A percentile compares a stretch with the other conserved stretches of the same genome.
These are phyloP conservation scores for Yamadazyma dushanensis DNA, from an alignment of 1,139 yeast species.

Conservation along the genomic window DNA sequence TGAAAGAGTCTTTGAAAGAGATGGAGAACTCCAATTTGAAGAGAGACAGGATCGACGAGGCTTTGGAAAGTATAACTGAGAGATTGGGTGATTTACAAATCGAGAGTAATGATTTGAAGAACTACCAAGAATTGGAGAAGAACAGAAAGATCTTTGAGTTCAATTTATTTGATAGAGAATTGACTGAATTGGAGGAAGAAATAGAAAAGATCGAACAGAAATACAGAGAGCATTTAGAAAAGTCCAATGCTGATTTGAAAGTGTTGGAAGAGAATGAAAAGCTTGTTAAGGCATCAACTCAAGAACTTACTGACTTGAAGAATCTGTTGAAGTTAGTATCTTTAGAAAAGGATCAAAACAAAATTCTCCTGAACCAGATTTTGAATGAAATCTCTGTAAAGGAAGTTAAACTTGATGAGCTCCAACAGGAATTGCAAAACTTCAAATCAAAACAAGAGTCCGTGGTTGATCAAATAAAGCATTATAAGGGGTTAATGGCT, in stretches of 20 bases:
- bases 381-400: slow-evolving; percentile 41
- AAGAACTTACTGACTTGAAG: slow-evolving; percentile 42
- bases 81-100: slow-evolving; percentile 76
- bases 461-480: slow-evolving; percentile 19
- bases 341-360: slow-evolving; percentile 53
- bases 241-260: slow-evolving; percentile 43
- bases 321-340: slow-evolving; percentile 39
- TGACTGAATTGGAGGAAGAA: slow-evolving; percentile 57
- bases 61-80: slow-evolving; percentile 66
- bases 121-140: slow-evolving; percentile 67
- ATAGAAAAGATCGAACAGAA: slow-evolving; percentile 64
- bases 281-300: slow-evolving; percentile 47
- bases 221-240: slow-evolving; percentile 51
- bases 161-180: slow-evolving; percentile 75
- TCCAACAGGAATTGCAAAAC: slow-evolving; percentile 19
- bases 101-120: slow-evolving; percentile 75
- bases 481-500: slow-evolving; percentile 20
- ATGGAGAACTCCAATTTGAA: slow-evolving; percentile 74
- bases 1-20: slow-evolving; percentile 76
- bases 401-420: slow-evolving; percentile 37
- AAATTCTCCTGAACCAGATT: slow-evolving; percentile 50
- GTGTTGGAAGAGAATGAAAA: slow-evolving; percentile 50
- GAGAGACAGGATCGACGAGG: slow-evolving; percentile 72
- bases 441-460: slow-evolving; percentile 19
- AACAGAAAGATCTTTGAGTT: slow-evolving; percentile 73